These are phyloP conservation scores for Malassezia equina DNA, from an alignment of 1,284 basidiomycete genomes.

Conservation along the genomic window DNA sequence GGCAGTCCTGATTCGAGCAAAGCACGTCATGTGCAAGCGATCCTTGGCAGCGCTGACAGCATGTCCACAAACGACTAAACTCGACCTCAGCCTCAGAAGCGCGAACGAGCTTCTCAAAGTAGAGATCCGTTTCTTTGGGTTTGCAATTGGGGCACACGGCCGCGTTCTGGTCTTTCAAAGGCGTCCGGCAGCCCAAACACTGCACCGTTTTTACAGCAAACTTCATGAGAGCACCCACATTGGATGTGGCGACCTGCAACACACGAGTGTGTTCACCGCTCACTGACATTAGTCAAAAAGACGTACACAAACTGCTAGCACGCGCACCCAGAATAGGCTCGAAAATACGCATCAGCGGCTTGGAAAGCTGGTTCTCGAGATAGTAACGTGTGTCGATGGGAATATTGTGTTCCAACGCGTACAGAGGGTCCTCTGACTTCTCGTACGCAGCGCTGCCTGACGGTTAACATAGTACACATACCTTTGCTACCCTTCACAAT, in stretches of 20 bases:
- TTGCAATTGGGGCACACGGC: slow-evolving; percentile 45
- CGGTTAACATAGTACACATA: not conserved
- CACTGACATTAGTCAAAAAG: slow-evolving; percentile 8
- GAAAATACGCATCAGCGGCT: slow-evolving; percentile 47
- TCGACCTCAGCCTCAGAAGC: slow-evolving; percentile 38
- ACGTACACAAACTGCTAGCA: slow-evolving; percentile 28
- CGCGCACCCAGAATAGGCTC: slow-evolving; percentile 45
- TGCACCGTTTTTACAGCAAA: slow-evolving; percentile 46
- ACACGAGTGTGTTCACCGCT: slow-evolving; percentile 44
- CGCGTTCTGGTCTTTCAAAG: slow-evolving; percentile 32
- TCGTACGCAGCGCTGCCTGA: slow-evolving; percentile 38
- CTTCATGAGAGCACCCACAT: slow-evolving; percentile 47
- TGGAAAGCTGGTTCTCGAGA: slow-evolving; percentile 46
- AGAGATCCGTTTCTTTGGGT: slow-evolving; percentile 37
- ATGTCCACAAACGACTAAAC: slow-evolving; percentile 45
- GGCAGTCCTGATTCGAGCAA: slow-evolving; percentile 92
- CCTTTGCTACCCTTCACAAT: slow-evolving; percentile 47
- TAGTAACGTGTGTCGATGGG: slow-evolving; percentile 48
- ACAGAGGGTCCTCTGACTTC: slow-evolving; percentile 46
- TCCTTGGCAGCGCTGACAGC: slow-evolving; percentile 46
- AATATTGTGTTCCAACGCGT: slow-evolving; percentile 47
- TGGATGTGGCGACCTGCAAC: slow-evolving; percentile 42
- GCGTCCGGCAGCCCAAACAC: slow-evolving; percentile 46
- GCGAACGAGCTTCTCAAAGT: slow-evolving; percentile 38
- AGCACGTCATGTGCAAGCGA: slow-evolving; percentile 66